Evolutionary conservation across 768 basidiomycete species (phyloP).

Genomic region (Kwoniella dendrophila): DNA sequence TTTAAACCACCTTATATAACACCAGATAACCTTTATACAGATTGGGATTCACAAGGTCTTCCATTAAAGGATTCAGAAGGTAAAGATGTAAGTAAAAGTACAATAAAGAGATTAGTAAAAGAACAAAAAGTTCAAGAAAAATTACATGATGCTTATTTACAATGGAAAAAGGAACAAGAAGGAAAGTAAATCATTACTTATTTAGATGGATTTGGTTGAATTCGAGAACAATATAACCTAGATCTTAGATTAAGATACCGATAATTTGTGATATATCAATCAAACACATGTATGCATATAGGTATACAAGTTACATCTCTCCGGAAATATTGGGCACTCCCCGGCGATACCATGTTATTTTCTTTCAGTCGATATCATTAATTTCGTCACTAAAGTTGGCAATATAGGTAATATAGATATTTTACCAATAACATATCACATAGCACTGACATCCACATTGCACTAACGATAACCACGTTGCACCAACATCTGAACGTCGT

Average conservation of each 20-base stretch:
- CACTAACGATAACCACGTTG: no score
- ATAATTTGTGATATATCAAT: background rate
- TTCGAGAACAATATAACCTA: background rate
- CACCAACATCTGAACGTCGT: background rate
- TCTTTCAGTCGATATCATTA: no score
- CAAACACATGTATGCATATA: background rate
- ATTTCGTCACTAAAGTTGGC: no score
- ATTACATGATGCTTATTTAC: conserved; percentile 72
- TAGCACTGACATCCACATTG: no score
- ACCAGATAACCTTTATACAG: conserved; percentile 68
- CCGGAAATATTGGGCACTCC: no score
- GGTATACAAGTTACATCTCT: background rate
- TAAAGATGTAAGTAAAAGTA: conserved; percentile 79
- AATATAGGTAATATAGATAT: no score
- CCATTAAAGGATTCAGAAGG: conserved; percentile 84
- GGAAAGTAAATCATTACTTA: background rate
- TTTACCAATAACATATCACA: no score
- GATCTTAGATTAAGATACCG: background rate
- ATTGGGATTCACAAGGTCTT: conserved; percentile 82
- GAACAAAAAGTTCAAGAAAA: conserved; percentile 73
- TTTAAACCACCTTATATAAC: conserved; percentile 80
- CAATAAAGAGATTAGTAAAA: conserved; percentile 75
- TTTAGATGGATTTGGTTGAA: background rate
- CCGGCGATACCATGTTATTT: no score
- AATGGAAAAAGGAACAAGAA: conserved; percentile 37